These are phyloP conservation scores for Venturia nashicola DNA, from an alignment of 2,329 filamentous ascomycete genomes.

Conservation along the genomic window DNA sequence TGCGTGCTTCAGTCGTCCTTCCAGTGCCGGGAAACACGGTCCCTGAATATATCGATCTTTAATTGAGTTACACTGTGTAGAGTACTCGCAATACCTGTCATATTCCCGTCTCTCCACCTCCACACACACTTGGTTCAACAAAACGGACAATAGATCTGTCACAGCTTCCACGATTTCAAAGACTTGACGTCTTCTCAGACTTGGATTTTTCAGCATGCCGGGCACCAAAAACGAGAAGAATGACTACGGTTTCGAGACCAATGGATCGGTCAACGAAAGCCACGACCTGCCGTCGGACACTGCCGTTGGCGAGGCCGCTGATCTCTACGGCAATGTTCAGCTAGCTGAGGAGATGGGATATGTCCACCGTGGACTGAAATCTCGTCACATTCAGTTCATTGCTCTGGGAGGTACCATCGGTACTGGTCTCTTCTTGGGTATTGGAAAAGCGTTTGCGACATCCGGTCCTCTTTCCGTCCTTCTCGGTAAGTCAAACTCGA, in stretches of 20 bases:
- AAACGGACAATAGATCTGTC: not conserved
- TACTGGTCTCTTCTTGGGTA: conserved; percentile 42
- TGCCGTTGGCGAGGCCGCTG: conserved; percentile 34
- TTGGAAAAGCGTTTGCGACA: conserved; percentile 33
- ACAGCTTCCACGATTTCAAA: not conserved
- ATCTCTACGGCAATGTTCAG: conserved; percentile 38
- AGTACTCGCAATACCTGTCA: not conserved
- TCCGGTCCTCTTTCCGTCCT: conserved; percentile 37
- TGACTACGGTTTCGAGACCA: not conserved
- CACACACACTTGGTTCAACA: not conserved
- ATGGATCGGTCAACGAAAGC: not conserved
- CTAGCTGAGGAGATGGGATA: conserved; percentile 40
- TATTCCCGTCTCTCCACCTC: not conserved
- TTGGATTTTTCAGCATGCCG: not conserved
- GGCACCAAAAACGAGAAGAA: not conserved
- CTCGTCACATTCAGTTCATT: conserved; percentile 29
- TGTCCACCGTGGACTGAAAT: conserved; percentile 38
- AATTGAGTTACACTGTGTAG: not conserved
- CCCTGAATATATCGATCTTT: not conserved
- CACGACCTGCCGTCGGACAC: not conserved
- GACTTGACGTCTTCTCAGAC: too few species aligned
- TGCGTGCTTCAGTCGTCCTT: not conserved
- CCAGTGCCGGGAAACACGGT: not conserved
- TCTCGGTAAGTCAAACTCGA: conserved; percentile 16
- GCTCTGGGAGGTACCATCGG: conserved; percentile 36